Conservation (phyloP, 371 early-diverging fungal genomes). For the Mycotypha africana region DNA sequence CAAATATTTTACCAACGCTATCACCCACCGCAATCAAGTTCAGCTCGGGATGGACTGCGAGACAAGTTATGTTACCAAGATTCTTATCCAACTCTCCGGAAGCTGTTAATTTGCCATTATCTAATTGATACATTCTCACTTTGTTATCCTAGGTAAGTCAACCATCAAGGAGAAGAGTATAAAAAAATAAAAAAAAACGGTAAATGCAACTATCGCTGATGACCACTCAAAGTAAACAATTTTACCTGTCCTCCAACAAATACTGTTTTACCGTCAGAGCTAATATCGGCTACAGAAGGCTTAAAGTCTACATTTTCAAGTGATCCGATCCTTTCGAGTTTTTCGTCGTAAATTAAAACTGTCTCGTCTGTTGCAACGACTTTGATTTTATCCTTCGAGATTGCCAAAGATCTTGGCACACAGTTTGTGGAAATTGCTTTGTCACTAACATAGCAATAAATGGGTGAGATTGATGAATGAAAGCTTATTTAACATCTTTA, state of each 20-base stretch:
- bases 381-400: slow-evolving; percentile 33
- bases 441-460: slow-evolving; percentile 6
- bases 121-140: slow-evolving; percentile 35
- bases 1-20: slow-evolving; percentile 72
- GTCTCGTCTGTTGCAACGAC: slow-evolving; percentile 46
- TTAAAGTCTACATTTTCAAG: slow-evolving; percentile 29
- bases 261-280: slow-evolving; percentile 46
- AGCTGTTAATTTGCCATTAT: slow-evolving; percentile 9
- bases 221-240: no score
- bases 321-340: slow-evolving; percentile 24
- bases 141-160: slow-evolving; percentile 48
- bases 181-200: neutral
- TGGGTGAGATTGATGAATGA: neutral
- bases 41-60: slow-evolving; percentile 73
- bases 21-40: slow-evolving; percentile 79
- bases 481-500: neutral
- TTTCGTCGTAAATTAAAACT: slow-evolving; percentile 36
- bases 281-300: slow-evolving; percentile 56
- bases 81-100: slow-evolving; percentile 42
- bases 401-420: slow-evolving; percentile 50
- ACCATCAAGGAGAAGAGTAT: no score
- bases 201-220: no score
- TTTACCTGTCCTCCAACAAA: slow-evolving; percentile 70
- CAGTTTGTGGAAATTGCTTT: slow-evolving; percentile 36
- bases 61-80: slow-evolving; percentile 66